Evolutionary conservation across 2,329 filamentous ascomycete species (phyloP).

Genomic region (Clonostachys sp.): DNA sequence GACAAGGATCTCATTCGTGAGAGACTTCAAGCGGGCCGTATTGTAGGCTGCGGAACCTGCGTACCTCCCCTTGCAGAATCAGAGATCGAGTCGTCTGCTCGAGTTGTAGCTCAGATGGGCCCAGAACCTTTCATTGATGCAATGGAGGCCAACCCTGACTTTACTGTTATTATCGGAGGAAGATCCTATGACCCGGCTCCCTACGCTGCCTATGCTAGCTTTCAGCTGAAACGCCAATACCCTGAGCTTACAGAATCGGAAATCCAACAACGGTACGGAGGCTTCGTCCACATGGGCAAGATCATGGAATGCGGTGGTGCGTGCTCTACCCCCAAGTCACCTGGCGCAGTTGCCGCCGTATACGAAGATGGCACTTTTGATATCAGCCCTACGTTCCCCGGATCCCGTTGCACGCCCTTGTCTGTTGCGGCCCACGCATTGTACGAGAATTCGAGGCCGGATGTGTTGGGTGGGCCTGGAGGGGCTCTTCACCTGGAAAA

Average conservation of each 20-base stretch:
- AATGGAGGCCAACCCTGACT: constrained; percentile 28
- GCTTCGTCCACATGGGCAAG: constrained; percentile 43
- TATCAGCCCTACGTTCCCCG: constrained; percentile 30
- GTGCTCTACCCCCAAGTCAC: constrained; percentile 41
- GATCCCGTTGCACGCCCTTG: constrained; percentile 35
- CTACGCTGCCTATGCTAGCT: constrained; percentile 19
- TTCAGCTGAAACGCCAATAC: constrained; percentile 2
- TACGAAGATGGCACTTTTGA: constrained; percentile 37
- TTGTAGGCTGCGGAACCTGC: constrained; percentile 27
- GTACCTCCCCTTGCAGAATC: constrained; percentile 29
- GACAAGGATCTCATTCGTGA: constrained; percentile 20
- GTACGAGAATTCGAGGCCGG: constrained; percentile 50
- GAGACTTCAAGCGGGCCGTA: constrained; percentile 16
- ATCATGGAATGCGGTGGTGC: constrained; percentile 47
- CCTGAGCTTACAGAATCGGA: background rate
- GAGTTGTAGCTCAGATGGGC: constrained; percentile 36
- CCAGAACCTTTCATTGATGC: constrained; percentile 31
- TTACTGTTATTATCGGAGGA: constrained; percentile 38
- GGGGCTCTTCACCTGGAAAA: constrained; percentile 45
- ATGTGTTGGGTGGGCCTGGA: constrained; percentile 43
- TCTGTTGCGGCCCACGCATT: constrained; percentile 48
- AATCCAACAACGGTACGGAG: constrained; percentile 12
- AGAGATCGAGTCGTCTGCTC: constrained; percentile 25
- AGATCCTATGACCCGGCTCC: constrained; percentile 28
- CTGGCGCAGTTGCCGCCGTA: constrained; percentile 32